Evolutionary conservation across 2,329 filamentous ascomycete species (phyloP), one percentile per base, ranked within the genome.

Genomic region (Neoarthrinium moseri): DNA sequence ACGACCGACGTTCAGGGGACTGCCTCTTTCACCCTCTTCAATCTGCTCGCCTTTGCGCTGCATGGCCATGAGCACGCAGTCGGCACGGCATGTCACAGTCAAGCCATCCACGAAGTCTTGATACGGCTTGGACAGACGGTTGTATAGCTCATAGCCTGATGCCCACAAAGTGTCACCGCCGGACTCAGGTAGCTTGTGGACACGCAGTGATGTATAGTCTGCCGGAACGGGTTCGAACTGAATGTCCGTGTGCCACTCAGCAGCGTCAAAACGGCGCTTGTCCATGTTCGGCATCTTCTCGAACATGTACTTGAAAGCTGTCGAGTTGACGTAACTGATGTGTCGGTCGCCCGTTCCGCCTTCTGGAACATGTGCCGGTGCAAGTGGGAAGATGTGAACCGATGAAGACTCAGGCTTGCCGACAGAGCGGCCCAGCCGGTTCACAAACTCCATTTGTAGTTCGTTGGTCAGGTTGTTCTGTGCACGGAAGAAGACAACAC

Each of bases 401-500:
- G 68, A 73, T 1, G 81, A 84, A 1, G 72, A 71, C 0, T 66
- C 52, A 0, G 84, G 83, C 48, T 78, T 80, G 30, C 81, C 81
- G 1, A 75, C 72, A 6, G 86, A 68, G 54, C 79, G 67, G 7
- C 84, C 83, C 2, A 87, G 70, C 1, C 73, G 71, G 11, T 81
- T 70, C 26, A 80, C 77, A 0, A 87, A 65, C 18, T 74, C 62
- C 63, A 86, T 86, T 55, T 83, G 80, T 4, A 81, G 69, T 0
- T 78, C 76, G 52, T 83, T 75, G 53, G 71, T 71, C 5, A 84
- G 63, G 51, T 75, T 69, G 55, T 81, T 67, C 50, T 86, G 83
- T 8, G 73, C 69, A 11, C 81, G 76, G 61, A 86, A 81, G 63
- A 85, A 84, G 30, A 85, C 81, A 2, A 86, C 82, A 2, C 81